Percentiles rank a stretch among this genome's conserved stretches.
Conservation (phyloP, 495 filamentous ascomycete genomes). For the Penicillium pancosmium region DNA sequence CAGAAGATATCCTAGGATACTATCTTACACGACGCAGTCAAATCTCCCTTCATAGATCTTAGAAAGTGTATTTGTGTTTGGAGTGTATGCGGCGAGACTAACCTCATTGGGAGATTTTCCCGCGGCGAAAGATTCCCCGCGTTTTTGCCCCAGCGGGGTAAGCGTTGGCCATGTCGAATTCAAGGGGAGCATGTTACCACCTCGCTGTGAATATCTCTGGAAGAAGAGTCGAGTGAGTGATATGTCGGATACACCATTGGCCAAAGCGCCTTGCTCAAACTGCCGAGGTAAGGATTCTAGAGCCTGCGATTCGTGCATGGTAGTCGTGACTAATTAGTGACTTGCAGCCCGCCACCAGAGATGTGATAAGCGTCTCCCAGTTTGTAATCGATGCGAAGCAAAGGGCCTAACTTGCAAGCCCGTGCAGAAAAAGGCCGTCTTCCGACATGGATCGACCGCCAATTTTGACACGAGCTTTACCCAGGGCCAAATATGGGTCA, state of each 20-base stretch:
- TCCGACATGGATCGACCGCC: constrained; percentile 25
- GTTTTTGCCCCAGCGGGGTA: not conserved
- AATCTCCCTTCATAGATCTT: not conserved
- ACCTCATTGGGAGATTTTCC: not conserved
- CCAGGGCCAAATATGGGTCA: constrained; percentile 22
- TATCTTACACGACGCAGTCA: too few species aligned
- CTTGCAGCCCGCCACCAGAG: constrained; percentile 1
- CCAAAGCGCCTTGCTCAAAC: constrained; percentile 5
- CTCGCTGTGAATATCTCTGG: not conserved
- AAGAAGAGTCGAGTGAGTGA: not conserved
- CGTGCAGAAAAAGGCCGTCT: constrained; percentile 16
- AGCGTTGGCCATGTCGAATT: not conserved
- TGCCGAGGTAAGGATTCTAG: constrained; percentile 2
- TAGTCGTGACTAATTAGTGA: not conserved
- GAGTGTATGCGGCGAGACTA: not conserved
- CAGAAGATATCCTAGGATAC: too few species aligned
- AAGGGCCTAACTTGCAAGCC: constrained; percentile 21
- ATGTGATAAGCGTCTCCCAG: constrained; percentile 19
- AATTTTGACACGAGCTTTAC: constrained; percentile 21
- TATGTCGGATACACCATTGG: constrained; percentile 1
- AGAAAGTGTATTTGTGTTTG: not conserved
- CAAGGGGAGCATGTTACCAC: not conserved
- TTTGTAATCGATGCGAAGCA: constrained; percentile 17
- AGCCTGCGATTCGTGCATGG: not conserved
- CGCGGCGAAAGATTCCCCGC: not conserved